Conservation (phyloP, 73 alveolate species). For the Durusdinium trenchii region DNA sequence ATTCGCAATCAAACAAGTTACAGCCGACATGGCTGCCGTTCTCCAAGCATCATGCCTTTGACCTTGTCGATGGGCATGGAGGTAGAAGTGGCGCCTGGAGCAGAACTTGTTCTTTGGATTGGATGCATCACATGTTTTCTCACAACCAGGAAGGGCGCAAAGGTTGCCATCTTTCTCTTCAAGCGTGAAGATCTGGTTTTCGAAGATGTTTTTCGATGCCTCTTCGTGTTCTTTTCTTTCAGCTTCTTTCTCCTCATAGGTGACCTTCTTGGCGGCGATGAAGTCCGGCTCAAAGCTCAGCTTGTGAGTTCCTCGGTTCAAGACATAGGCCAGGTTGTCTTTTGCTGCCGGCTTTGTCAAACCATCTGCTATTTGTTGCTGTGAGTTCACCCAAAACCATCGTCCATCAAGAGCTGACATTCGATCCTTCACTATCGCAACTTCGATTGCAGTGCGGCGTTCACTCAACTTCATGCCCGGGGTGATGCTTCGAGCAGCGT, state of each 20-base stretch:
- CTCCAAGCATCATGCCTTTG: neutral
- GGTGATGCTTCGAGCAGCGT: neutral
- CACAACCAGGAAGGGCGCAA: neutral
- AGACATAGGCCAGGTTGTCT: neutral
- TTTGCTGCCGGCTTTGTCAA: neutral
- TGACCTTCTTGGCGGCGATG: slow-evolving; percentile 1
- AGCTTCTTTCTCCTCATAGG: neutral
- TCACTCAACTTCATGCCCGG: neutral
- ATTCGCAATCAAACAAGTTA: neutral
- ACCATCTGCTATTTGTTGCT: neutral
- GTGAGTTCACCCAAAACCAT: neutral
- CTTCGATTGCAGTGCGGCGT: neutral
- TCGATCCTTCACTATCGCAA: neutral
- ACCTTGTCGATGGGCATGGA: neutral
- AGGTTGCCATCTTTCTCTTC: too few species aligned
- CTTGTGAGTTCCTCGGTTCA: neutral
- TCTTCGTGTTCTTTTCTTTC: neutral
- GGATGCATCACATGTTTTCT: neutral
- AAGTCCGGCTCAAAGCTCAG: neutral
- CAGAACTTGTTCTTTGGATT: neutral
- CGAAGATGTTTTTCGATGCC: too few species aligned
- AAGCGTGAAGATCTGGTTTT: too few species aligned
- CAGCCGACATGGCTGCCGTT: neutral
- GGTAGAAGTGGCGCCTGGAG: neutral
- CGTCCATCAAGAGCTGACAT: neutral